phyloP scores from a whole-genome alignment of 139 green algal species.

The Coelastrella sp. region DNA sequence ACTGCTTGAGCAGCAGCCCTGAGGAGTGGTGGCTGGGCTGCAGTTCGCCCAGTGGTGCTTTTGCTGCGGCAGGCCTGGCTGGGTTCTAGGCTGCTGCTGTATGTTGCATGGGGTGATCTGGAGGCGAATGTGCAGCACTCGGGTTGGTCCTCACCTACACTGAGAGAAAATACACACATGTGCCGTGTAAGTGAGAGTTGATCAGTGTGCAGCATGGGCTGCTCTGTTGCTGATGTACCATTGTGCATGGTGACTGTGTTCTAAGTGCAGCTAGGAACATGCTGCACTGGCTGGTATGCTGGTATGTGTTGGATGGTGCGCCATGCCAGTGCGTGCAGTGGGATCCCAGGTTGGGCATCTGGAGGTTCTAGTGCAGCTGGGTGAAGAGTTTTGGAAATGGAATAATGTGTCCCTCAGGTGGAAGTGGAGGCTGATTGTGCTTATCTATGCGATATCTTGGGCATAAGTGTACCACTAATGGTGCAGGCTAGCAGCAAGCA shows the following conservation, averaged over 20 bases:
- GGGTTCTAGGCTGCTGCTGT: constrained; percentile 13
- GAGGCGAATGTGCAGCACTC: no score
- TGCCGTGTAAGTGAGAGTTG: background rate
- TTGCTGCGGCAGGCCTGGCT: constrained; percentile 15
- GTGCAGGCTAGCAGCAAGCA: background rate
- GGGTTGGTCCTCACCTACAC: background rate
- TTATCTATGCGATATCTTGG: background rate
- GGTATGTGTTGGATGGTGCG: background rate
- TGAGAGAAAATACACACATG: background rate
- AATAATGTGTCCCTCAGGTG: no score
- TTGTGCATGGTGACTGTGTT: background rate
- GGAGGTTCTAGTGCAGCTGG: background rate
- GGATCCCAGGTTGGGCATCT: background rate
- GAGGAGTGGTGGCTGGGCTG: constrained; percentile 25
- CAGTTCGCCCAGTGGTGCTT: constrained; percentile 15
- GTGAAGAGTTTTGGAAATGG: no score
- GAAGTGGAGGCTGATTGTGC: background rate
- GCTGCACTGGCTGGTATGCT: background rate
- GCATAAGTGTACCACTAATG: background rate
- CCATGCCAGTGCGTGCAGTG: background rate
- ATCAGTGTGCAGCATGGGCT: background rate
- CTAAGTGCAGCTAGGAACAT: no score
- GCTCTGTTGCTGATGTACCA: background rate
- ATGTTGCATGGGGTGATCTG: background rate
- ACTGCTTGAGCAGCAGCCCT: background rate